These are phyloP conservation scores for Aspergillus sp. DNA, from an alignment of 2,329 filamentous ascomycete species.

Conservation along the genomic window DNA sequence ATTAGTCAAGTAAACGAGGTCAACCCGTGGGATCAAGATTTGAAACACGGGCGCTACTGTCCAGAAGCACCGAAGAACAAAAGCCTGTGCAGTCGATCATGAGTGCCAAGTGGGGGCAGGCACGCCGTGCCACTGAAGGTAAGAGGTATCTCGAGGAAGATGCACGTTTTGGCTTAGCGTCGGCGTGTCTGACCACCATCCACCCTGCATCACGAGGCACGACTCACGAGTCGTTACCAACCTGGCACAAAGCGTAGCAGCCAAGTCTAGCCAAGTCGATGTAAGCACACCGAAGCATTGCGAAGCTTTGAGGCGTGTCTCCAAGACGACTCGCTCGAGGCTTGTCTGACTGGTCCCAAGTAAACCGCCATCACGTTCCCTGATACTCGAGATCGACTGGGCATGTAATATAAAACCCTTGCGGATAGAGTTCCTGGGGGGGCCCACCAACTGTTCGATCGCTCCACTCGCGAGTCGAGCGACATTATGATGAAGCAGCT, in stretches of 20 bases:
- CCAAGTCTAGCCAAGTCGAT: background rate
- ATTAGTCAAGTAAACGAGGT: background rate
- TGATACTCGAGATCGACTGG: slow-evolving; percentile 1
- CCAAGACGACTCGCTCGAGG: background rate
- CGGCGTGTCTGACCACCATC: background rate
- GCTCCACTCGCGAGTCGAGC: background rate
- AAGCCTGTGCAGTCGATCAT: background rate
- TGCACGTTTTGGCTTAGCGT: background rate
- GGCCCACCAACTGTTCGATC: background rate
- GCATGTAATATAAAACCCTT: background rate
- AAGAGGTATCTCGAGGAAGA: background rate
- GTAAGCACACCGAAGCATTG: slow-evolving; percentile 11
- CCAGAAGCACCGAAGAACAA: background rate
- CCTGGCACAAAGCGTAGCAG: background rate
- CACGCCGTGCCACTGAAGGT: background rate
- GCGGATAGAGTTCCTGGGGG: background rate
- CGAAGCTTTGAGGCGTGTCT: background rate
- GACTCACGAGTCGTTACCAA: background rate
- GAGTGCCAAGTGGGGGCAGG: background rate
- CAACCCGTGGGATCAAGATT: background rate
- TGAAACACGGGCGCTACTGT: background rate
- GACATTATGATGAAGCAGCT: background rate
- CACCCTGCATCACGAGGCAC: background rate
- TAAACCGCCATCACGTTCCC: background rate
- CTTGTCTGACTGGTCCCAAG: background rate